phyloP scores from a whole-genome alignment of 768 basidiomycete genomes.

The Tylopilus sp. region DNA sequence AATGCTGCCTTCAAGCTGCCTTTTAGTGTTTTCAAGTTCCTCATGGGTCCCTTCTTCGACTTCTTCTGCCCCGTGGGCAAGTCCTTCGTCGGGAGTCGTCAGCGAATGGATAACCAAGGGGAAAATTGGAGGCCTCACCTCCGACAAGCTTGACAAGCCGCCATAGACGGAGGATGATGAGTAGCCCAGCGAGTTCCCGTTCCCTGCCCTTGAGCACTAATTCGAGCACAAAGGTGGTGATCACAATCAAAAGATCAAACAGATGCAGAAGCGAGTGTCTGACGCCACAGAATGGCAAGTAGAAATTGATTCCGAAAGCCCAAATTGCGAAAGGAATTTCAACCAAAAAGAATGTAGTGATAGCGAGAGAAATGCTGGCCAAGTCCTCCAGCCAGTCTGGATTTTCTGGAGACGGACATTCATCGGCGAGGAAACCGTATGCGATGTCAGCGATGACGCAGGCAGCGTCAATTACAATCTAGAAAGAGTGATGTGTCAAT shows the following conservation, averaged over 20 bases:
- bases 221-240: slow-evolving; percentile 74
- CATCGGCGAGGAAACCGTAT: slow-evolving; percentile 59
- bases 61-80: slow-evolving; percentile 74
- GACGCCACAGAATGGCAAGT: slow-evolving; percentile 55
- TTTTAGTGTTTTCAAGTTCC: slow-evolving; percentile 46
- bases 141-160: slow-evolving; percentile 73
- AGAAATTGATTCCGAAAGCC: slow-evolving; percentile 60
- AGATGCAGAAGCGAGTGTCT: slow-evolving; percentile 63
- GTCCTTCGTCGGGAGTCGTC: slow-evolving; percentile 41
- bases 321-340: slow-evolving; percentile 74
- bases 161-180: slow-evolving; percentile 78
- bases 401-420: slow-evolving; percentile 43
- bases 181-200: slow-evolving; percentile 64
- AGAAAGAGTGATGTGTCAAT: background rate
- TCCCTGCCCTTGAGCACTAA: slow-evolving; percentile 63
- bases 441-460: slow-evolving; percentile 73
- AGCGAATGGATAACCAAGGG: background rate
- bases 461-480: slow-evolving; percentile 62
- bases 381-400: slow-evolving; percentile 65
- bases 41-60: slow-evolving; percentile 53
- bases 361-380: slow-evolving; percentile 57
- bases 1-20: slow-evolving; percentile 44
- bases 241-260: slow-evolving; percentile 69
- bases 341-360: slow-evolving; percentile 69
- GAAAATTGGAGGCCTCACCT: slow-evolving; percentile 33